These are phyloP conservation scores for Lizonia empirigonia DNA, from an alignment of 2,329 filamentous ascomycete genomes.

Conservation along the genomic window DNA sequence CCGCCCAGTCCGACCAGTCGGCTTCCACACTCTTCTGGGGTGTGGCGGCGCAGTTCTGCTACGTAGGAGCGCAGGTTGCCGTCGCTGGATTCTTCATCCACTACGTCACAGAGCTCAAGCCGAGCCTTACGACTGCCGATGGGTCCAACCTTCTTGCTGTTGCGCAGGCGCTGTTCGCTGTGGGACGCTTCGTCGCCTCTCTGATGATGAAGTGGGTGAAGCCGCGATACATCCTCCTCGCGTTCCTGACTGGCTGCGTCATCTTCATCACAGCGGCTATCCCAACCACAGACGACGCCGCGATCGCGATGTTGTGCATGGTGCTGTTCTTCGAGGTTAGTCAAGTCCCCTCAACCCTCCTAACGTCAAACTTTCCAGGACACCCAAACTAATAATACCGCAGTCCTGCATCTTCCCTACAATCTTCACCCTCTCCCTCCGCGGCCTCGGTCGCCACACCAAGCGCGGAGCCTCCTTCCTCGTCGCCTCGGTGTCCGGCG, in stretches of 20 bases:
- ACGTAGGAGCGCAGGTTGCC: conserved; percentile 64
- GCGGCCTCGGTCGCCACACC: conserved; percentile 35
- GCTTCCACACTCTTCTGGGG: conserved; percentile 57
- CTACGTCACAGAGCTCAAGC: conserved; percentile 50
- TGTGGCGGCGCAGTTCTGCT: conserved; percentile 61
- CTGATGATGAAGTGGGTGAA: conserved; percentile 58
- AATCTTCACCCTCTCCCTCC: conserved; percentile 35
- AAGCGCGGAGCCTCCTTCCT: conserved; percentile 38
- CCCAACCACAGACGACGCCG: conserved; percentile 44
- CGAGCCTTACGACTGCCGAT: conserved; percentile 36
- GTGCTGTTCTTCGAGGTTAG: conserved; percentile 62
- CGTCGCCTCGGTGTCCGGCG: conserved; percentile 31
- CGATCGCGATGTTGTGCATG: conserved; percentile 56
- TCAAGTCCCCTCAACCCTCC: conserved; percentile 29
- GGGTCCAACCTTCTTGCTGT: conserved; percentile 53
- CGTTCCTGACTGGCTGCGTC: conserved; percentile 59
- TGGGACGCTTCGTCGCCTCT: conserved; percentile 62
- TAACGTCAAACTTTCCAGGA: not conserved
- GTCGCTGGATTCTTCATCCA: conserved; percentile 54
- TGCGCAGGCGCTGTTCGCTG: conserved; percentile 61
- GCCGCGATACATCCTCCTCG: conserved; percentile 60
- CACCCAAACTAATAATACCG: not conserved
- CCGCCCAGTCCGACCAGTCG: conserved; percentile 54
- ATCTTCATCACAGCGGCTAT: conserved; percentile 58
- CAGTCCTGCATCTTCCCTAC: conserved; percentile 40